Conservation (phyloP, 73 alveolate species). For the Tetrahymena borealis region DNA sequence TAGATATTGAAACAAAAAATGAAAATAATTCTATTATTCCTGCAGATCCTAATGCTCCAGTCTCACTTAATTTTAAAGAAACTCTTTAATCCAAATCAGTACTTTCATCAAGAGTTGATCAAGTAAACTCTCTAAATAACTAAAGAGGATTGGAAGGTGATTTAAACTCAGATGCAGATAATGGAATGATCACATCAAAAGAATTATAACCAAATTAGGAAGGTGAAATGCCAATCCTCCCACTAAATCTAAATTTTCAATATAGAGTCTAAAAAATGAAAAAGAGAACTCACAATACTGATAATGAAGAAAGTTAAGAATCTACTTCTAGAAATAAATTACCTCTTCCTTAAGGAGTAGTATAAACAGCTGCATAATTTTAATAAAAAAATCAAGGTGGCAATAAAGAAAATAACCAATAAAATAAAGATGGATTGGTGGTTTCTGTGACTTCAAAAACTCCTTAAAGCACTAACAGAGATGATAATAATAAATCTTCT, state of each 20-base stretch:
- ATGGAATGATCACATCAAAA: not conserved
- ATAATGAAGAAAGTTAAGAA: not conserved
- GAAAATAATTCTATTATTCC: not conserved
- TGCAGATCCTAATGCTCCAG: not conserved
- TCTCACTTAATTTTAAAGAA: not conserved
- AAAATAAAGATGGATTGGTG: not conserved
- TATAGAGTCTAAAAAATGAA: not conserved
- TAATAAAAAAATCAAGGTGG: not conserved
- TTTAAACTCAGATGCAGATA: not conserved
- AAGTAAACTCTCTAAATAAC: not conserved
- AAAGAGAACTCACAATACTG: not conserved
- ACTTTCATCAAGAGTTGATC: not conserved
- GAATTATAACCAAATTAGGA: not conserved
- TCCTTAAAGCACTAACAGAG: not conserved
- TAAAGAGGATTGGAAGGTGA: not conserved
- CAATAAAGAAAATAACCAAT: no score
- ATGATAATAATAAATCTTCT: not conserved
- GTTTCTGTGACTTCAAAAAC: not conserved
- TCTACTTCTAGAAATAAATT: not conserved
- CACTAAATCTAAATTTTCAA: not conserved
- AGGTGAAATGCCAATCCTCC: not conserved
- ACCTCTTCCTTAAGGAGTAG: not conserved
- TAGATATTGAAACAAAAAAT: no score
- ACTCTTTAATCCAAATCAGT: not conserved
- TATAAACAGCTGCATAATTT: not conserved